Conservation (phyloP, 305 asterid species). For the Fraxinus greggii region DNA sequence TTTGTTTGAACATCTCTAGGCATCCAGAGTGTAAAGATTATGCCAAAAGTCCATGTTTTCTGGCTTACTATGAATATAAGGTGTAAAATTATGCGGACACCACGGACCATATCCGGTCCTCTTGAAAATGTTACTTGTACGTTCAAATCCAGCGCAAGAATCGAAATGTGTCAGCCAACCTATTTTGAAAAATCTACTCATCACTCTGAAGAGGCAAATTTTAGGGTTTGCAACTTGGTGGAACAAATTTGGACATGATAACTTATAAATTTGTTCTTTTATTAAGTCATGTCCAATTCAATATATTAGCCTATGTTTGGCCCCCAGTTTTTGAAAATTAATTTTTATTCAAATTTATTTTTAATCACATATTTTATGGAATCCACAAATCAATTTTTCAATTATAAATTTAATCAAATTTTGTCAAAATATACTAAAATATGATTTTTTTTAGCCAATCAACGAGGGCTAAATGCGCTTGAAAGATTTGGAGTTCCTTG, state of each 20-base stretch:
- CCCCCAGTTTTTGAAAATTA: no score
- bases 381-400: no score
- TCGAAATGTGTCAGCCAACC: background rate
- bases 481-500: background rate
- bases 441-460: no score
- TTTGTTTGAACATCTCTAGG: conserved; percentile 15
- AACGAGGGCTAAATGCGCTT: background rate
- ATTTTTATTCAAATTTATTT: no score
- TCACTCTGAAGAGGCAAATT: background rate
- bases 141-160: background rate
- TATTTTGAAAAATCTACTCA: background rate
- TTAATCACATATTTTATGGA: no score
- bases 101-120: background rate
- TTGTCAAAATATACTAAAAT: no score
- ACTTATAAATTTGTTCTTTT: background rate
- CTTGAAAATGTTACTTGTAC: background rate
- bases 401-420: no score
- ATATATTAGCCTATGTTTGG: no score
- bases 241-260: background rate
- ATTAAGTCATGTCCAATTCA: background rate
- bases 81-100: background rate
- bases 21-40: conserved; percentile 12
- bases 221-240: background rate
- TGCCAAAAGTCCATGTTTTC: conserved; percentile 2
- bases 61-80: background rate